Evolutionary conservation across 1,284 basidiomycete species (phyloP), one percentile per base, ranked within the genome.

Genomic region (Moesziomyces sp.): DNA sequence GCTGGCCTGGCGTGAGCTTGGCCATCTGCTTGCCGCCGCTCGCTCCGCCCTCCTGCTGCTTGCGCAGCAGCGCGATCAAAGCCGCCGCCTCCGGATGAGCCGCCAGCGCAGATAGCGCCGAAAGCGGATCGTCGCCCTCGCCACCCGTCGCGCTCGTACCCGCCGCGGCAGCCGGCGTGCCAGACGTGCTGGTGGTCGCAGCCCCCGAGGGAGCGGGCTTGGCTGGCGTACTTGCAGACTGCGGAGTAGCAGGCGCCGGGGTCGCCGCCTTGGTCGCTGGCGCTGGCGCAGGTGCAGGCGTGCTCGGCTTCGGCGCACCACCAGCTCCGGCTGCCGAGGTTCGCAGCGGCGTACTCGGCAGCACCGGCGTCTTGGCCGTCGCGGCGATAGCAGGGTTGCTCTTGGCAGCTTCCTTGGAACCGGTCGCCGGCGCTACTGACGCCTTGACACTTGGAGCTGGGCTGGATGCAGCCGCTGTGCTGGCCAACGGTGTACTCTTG

Each of bases 1-100:
- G 54, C 61, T 83, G 81, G 3, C 73, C 74, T 0, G 79, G 78
- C 47, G 81, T 81, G 14, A 83, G 68, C 59, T 80, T 78, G 38
- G 74, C 74, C 40, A 77, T 48, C 58, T 76, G 70, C 44, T 64
- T 68, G 40, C 77, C 71, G 16, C 64, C 64, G 13, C 47, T 55
- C 0, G 54, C 66, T n/a, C 63, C 63, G 23, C 56, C 53, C 40
- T 78, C 74, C 24, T 71, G 58, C 68, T 81, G 80, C 50, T 81
- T 78, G 54, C 75, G 76, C n/a, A 83, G 52, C 6, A 81, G 52
- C 1, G 76, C 74, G 43, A 83, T 80, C 19, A 83, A 70, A 2
- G 73, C 79, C 7, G 79, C 79, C 3, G 79, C 79, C 51, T 83
- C 81, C 3, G 81, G 78, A 46, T 83, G 81, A 11, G 81, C 71